Base-by-base conservation (phyloP, 164 flowering plant species). In the Akebia trifoliata region DNA sequence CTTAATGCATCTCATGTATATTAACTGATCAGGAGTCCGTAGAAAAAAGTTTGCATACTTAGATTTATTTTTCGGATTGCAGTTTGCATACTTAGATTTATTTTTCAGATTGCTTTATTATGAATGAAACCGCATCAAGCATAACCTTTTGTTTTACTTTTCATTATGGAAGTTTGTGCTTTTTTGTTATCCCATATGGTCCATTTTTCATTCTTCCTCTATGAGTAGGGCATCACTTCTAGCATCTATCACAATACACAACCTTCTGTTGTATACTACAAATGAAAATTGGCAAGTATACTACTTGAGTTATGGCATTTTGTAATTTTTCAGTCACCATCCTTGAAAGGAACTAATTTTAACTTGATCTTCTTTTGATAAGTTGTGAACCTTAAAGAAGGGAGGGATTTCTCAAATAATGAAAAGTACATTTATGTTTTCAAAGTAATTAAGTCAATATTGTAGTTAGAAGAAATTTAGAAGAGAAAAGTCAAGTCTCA, bases 311-410 rank as follows among this genome's bases (percentile, higher is more conserved):
- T 35, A 10, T 18, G n/a, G 9, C 50, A 38, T 38, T 2, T 12
- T 3, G 17, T 45, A 32, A 43, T 35, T 43, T 25, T 6, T 15
- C 21, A 7, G 53, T 4, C 14, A 37, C 54, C 39, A 32, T 56
- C 25, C 45, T 31, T 25, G 26, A 36, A 10, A 25, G 50, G 45
- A 54, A 51, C 15, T 24, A 12, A 3, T 40, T 32, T 51, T 53
- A 53, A 65, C 34, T 24, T 61, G 40, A 50, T 48, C 49, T 58
- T 59, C 21, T 37, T 21, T 39, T 38, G 25, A 35, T 79, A 90
- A 96, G 89, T 83, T 70, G 96, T 87, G 10, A 87, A 80, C 74
- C 90, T 90, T 44, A 90, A 87, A 70, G 95, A 86, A 71, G 96
- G 94, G 30, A 80, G 96, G 66, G 97, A 87, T 18, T 90, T 80